phyloP scores from a whole-genome alignment of 2,329 filamentous ascomycete genomes.

The Fusarium coicis region DNA sequence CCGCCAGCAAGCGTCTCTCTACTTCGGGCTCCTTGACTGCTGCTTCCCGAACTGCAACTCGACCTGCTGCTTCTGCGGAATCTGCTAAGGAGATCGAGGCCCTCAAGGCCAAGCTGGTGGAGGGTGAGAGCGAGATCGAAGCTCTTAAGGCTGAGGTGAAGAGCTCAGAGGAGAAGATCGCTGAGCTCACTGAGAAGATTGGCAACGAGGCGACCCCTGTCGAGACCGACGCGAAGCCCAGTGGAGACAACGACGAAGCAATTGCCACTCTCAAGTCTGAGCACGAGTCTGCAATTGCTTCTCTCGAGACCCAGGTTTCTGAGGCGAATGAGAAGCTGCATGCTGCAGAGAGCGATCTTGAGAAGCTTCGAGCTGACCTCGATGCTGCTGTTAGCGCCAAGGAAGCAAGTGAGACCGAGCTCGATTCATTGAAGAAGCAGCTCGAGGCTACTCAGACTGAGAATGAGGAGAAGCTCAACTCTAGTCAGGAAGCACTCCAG shows the following conservation, averaged over 20 bases:
- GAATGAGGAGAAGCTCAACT: slow-evolving; percentile 49
- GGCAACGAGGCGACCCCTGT: slow-evolving; percentile 53
- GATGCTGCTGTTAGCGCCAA: slow-evolving; percentile 60
- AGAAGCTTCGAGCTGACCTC: slow-evolving; percentile 61
- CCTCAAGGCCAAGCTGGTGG: slow-evolving; percentile 67
- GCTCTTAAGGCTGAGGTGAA: slow-evolving; percentile 67
- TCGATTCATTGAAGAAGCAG: slow-evolving; percentile 60
- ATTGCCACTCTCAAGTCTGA: slow-evolving; percentile 61
- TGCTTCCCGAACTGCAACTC: slow-evolving; percentile 51
- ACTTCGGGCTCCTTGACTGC: slow-evolving; percentile 55
- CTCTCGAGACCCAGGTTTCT: slow-evolving; percentile 59
- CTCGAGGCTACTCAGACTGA: slow-evolving; percentile 56
- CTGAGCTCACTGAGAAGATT: slow-evolving; percentile 64
- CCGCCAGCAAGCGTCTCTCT: slow-evolving; percentile 67
- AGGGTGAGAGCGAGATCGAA: slow-evolving; percentile 68
- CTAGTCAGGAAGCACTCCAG: slow-evolving; percentile 48
- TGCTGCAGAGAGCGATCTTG: slow-evolving; percentile 62
- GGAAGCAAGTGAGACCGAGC: slow-evolving; percentile 60
- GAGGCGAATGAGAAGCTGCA: slow-evolving; percentile 63
- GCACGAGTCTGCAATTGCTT: slow-evolving; percentile 60
- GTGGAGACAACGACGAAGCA: slow-evolving; percentile 55
- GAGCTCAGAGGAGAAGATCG: slow-evolving; percentile 65
- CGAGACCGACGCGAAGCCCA: slow-evolving; percentile 54
- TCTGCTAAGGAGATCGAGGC: slow-evolving; percentile 67
- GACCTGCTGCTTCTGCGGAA: slow-evolving; percentile 55